These are phyloP conservation scores for Saccharum officinarum DNA, from an alignment of 176 grass and related monocot genomes.

Conservation along the genomic window DNA sequence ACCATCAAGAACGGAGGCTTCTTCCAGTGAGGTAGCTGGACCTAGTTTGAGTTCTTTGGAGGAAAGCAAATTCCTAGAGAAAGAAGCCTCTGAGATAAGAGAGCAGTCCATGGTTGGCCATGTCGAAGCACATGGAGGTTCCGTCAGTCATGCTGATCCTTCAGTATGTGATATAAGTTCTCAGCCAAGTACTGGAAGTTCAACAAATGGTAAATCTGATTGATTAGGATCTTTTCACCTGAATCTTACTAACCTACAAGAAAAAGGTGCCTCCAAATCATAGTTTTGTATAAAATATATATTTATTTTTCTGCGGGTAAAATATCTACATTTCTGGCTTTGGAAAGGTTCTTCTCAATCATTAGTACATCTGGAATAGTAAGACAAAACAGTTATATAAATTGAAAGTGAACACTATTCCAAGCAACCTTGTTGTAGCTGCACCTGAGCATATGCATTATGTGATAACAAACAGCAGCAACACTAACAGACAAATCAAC, in stretches of 20 bases:
- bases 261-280: background rate
- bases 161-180: constrained; percentile 11
- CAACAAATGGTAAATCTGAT: constrained; percentile 34
- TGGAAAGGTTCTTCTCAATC: background rate
- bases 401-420: background rate
- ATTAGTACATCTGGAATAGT: background rate
- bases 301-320: background rate
- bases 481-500: background rate
- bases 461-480: background rate
- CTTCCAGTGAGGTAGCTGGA: background rate
- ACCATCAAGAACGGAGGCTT: background rate
- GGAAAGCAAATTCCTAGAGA: constrained; percentile 20
- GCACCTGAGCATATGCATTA: background rate
- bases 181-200: background rate
- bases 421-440: background rate
- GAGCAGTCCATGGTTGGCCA: constrained; percentile 22
- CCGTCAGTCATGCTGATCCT: background rate
- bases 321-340: background rate
- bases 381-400: background rate
- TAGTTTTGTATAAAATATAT: background rate
- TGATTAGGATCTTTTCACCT: background rate
- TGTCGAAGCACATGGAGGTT: background rate
- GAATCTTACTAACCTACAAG: background rate
- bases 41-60: constrained; percentile 45
- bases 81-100: constrained; percentile 25